A percentile compares a stretch with the other conserved stretches of the same genome.
Conservation (phyloP, 768 basidiomycete genomes). For the Tephrocybe sp. region DNA sequence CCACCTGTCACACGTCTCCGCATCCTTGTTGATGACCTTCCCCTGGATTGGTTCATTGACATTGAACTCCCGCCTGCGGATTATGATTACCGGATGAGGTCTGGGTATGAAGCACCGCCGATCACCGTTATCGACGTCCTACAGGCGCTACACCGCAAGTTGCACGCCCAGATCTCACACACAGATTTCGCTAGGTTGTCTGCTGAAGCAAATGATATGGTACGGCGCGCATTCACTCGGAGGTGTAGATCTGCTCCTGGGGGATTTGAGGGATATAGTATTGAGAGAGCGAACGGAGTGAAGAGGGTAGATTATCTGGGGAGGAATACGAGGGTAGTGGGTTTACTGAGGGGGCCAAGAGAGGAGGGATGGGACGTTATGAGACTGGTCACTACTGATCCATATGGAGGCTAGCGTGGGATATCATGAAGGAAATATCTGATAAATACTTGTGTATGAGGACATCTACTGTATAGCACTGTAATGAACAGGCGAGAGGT, state of each 20-base stretch:
- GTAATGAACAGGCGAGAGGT: too few relatives aligned
- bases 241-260: conserved; percentile 31
- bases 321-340: conserved; percentile 45
- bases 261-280: conserved; percentile 20
- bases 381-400: conserved; percentile 22
- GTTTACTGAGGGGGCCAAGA: conserved; percentile 37
- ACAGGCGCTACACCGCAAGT: conserved; percentile 41
- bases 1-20: conserved; percentile 52
- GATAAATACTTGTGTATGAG: too few relatives aligned
- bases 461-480: too few relatives aligned
- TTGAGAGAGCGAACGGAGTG: conserved; percentile 47
- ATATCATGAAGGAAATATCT: neutral
- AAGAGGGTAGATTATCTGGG: conserved; percentile 60
- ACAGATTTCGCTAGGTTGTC: conserved; percentile 34
- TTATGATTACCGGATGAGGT: conserved; percentile 15
- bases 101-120: conserved; percentile 29
- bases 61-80: conserved; percentile 45
- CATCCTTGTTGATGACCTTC: conserved; percentile 55
- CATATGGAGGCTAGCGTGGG: neutral
- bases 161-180: conserved; percentile 44
- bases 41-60: conserved; percentile 56
- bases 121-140: conserved; percentile 63
- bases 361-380: conserved; percentile 34
- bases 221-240: conserved; percentile 35
- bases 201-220: conserved; percentile 24